Evolutionary conservation across 805 yeast species (phyloP).

Genomic region (Candida rishiriensis): DNA sequence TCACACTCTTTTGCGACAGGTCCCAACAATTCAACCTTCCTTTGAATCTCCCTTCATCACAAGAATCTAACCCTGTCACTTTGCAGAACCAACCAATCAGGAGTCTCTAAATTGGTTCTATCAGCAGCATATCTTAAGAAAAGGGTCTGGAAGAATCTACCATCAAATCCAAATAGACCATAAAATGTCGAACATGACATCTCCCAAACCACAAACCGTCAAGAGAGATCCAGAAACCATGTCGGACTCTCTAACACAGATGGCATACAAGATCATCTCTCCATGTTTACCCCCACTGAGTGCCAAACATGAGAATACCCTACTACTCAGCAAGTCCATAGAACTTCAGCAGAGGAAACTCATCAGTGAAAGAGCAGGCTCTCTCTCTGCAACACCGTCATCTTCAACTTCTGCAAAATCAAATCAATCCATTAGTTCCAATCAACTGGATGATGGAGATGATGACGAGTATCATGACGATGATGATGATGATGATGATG

Average conservation of each 20-base stretch:
- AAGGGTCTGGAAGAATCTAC: not conserved
- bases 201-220: too few species aligned
- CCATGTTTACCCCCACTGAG: conserved; percentile 23
- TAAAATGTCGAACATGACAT: too few species aligned
- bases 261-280: conserved; percentile 17
- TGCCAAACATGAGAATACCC: conserved; percentile 13
- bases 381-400: not conserved
- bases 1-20: too few species aligned
- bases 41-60: too few species aligned
- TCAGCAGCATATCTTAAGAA: too few species aligned
- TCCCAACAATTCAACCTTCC: too few species aligned
- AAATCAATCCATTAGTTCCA: not conserved
- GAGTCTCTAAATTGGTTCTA: too few species aligned
- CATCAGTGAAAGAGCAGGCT: conserved; percentile 8
- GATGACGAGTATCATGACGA: not conserved
- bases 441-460: not conserved
- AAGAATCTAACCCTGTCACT: too few species aligned
- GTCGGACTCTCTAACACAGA: conserved; percentile 2
- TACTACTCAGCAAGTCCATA: conserved; percentile 18
- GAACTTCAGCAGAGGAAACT: conserved; percentile 20
- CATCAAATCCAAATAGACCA: not conserved
- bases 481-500: not conserved
- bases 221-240: too few species aligned
- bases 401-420: not conserved
- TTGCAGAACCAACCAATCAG: too few species aligned